These are phyloP conservation scores for Starmerella cellae DNA, from an alignment of 805 yeast species.

Conservation along the genomic window DNA sequence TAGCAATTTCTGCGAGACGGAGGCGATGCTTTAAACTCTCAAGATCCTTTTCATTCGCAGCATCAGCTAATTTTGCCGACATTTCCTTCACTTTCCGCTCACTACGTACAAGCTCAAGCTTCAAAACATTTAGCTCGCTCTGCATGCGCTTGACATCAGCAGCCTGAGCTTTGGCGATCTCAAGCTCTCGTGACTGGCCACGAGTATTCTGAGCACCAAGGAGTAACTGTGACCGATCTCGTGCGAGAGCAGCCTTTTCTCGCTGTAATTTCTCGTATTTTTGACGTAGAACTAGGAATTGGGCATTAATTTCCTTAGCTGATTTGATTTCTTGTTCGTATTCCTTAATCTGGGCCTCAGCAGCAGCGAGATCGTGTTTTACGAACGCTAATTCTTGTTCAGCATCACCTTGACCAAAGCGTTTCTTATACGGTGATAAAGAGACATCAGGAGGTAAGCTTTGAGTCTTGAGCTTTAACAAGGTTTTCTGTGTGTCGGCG, in stretches of 20 bases:
- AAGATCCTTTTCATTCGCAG: neutral
- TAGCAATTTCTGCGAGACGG: conserved; percentile 20
- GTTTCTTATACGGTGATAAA: neutral
- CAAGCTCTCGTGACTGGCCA: conserved; percentile 13
- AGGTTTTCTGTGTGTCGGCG: conserved; percentile 2
- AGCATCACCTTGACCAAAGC: conserved; percentile 7
- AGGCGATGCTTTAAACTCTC: conserved; percentile 6
- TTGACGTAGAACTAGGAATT: conserved; percentile 10
- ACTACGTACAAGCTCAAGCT: conserved; percentile 24
- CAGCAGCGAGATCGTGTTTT: conserved; percentile 9
- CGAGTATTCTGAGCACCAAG: conserved; percentile 11
- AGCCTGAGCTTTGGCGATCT: conserved; percentile 15
- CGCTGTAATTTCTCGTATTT: conserved; percentile 20
- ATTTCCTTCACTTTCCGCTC: conserved; percentile 23
- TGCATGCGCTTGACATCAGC: conserved; percentile 16
- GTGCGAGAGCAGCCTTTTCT: conserved; percentile 20
- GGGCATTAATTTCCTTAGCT: conserved; percentile 8
- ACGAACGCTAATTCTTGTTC: conserved; percentile 12
- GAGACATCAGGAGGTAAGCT: neutral
- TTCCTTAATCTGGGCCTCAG: conserved; percentile 7
- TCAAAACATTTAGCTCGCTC: conserved; percentile 26
- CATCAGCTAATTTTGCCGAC: conserved; percentile 18
- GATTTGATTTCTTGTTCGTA: conserved; percentile 7
- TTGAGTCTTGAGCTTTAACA: conserved; percentile 5
- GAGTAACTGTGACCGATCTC: conserved; percentile 16